Evolutionary conservation across 768 basidiomycete species (phyloP), one percentile per base, ranked within the genome.

Genomic region (Kwoniella pini): DNA sequence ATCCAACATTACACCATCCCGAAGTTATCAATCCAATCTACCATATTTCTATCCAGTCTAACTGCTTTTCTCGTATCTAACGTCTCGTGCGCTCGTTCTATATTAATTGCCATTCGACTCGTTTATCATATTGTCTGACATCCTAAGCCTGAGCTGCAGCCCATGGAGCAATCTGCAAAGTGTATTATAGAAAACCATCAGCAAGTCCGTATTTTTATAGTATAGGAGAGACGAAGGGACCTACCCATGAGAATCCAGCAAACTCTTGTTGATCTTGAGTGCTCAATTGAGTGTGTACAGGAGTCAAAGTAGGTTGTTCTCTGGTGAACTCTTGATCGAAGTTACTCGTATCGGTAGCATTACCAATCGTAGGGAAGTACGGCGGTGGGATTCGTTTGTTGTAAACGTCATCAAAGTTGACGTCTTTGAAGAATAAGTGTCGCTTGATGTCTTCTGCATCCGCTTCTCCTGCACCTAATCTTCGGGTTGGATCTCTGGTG

Each of bases 341-440:
- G 80, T 96, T 63, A 39, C 58, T 58, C n/a, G 70, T 72, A 40
- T 77, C 72, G 7, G 70, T 74, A 13, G 77, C 69, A 45, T 64
- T 67, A 4, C 72, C 93, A 72, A 99, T 91, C 2, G 88, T 90
- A 15, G 96, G 96, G 86, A 91, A 93, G 82, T 97, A 99, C 3
- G 95, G 91, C 21, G 93, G 90, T 21, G 94, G 93, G 72, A 98
- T 92, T 61, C 94, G 90, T 80, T 98, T 98, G 81, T 96, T 84
- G 66, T 95, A 77, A n/a, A 99, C 89, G 78, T 97, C 95, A 67
- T 98, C 96, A 78, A 88, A 99, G 81, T 81, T 97, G 49, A 95
- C 90, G 77, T 98, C 96, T 80, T 94, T 93, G 85, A 99, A 99
- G 86, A 98, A 99, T 3, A 92, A 86, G 75, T 98, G 96, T 56